A percentile compares a stretch with the other conserved stretches of the same genome.
phyloP scores from a whole-genome alignment of 345 rosid species.

The Syzygium aqueum region DNA sequence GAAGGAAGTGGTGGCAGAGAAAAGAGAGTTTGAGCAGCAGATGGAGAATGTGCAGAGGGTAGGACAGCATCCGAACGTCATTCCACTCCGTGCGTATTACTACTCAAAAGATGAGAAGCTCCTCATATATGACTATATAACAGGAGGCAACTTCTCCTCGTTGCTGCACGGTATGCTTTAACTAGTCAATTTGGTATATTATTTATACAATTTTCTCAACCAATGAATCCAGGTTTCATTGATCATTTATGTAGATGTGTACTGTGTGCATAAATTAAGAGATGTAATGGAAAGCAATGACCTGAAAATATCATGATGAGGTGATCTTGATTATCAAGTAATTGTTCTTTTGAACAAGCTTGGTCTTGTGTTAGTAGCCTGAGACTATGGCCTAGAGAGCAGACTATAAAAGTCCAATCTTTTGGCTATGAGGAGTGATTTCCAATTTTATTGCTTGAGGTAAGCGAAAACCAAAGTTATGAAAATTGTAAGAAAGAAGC shows the following conservation, averaged over 20 bases:
- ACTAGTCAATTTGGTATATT: neutral
- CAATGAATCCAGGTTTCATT: neutral
- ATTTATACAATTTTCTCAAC: neutral
- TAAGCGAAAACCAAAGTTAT: neutral
- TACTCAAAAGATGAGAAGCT: constrained; percentile 93
- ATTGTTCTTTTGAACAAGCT: neutral
- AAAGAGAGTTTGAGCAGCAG: constrained; percentile 88
- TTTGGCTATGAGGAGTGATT: neutral
- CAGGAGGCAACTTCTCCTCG: constrained; percentile 56
- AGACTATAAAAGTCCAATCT: neutral
- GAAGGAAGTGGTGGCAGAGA: constrained; percentile 68
- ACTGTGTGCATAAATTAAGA: neutral
- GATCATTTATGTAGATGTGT: neutral
- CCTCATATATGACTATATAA: constrained; percentile 64
- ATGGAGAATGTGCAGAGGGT: constrained; percentile 76
- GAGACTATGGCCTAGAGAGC: neutral
- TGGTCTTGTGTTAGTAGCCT: neutral
- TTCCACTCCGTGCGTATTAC: constrained; percentile 91
- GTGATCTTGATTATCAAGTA: neutral
- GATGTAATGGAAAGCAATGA: neutral
- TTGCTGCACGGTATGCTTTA: constrained; percentile 59
- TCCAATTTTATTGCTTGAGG: neutral
- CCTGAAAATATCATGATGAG: neutral
- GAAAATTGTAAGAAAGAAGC: neutral
- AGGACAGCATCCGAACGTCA: constrained; percentile 58